Conservation (phyloP, 2,329 filamentous ascomycete genomes). For the Fusarium poae region DNA sequence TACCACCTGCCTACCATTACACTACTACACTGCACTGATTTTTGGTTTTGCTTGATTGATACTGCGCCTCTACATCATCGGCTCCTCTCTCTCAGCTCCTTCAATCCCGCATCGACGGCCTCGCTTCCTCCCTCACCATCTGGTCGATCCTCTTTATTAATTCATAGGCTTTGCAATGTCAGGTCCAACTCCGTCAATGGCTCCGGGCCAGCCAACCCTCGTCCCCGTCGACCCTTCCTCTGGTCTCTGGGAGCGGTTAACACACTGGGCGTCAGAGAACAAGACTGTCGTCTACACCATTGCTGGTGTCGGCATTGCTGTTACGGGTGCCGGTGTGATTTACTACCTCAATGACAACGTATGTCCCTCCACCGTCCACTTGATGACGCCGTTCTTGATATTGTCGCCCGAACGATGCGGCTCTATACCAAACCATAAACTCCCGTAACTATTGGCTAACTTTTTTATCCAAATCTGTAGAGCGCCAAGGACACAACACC, state of each 20-base stretch:
- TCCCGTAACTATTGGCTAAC: conserved; percentile 32
- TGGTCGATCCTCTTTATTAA: conserved; percentile 42
- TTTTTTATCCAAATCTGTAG: conserved; percentile 45
- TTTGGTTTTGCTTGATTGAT: conserved; percentile 31
- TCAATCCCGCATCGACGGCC: conserved; percentile 47
- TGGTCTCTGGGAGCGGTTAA: conserved; percentile 89
- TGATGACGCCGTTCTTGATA: conserved; percentile 15
- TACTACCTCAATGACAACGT: conserved; percentile 83
- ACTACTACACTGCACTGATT: conserved; percentile 8
- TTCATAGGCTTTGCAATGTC: conserved; percentile 55
- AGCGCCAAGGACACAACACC: conserved; percentile 66
- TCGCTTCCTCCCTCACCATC: conserved; percentile 45
- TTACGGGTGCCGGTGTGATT: conserved; percentile 89
- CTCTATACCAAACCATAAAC: conserved; percentile 41
- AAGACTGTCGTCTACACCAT: conserved; percentile 97
- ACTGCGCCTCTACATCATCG: conserved; percentile 54
- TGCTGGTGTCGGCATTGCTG: conserved; percentile 91
- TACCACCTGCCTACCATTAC: conserved; percentile 8
- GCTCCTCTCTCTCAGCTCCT: conserved; percentile 45
- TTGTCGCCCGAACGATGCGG: conserved; percentile 15
- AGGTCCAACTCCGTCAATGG: conserved; percentile 63
- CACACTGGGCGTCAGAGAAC: conserved; percentile 93
- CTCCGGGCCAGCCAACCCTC: conserved; percentile 59
- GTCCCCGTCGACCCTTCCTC: conserved; percentile 69
- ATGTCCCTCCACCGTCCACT: conserved; percentile 44